These are phyloP conservation scores for Colletotrichum aenigma DNA, from an alignment of 2,329 filamentous ascomycete genomes.

Conservation along the genomic window DNA sequence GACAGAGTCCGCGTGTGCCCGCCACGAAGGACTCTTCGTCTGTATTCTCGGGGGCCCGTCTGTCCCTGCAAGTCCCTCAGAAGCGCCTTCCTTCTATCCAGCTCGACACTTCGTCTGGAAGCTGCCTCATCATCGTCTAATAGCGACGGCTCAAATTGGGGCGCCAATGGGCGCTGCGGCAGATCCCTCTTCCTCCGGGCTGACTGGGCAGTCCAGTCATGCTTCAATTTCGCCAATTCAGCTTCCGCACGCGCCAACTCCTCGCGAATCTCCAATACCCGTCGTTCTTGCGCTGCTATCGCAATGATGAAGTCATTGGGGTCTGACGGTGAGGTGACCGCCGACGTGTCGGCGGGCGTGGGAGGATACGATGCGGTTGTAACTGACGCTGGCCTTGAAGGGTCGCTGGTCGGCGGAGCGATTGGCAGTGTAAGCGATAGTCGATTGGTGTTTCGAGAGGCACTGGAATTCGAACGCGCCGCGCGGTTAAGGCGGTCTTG, in stretches of 20 bases:
- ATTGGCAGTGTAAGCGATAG: slow-evolving; percentile 68
- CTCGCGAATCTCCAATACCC: slow-evolving; percentile 88
- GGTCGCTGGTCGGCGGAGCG: slow-evolving; percentile 54
- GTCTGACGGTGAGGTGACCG: slow-evolving; percentile 52
- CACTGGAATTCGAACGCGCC: slow-evolving; percentile 55
- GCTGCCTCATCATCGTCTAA: slow-evolving; percentile 42
- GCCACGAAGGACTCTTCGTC: slow-evolving; percentile 71
- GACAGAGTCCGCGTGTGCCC: slow-evolving; percentile 72
- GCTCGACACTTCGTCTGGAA: slow-evolving; percentile 56
- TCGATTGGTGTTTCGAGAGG: slow-evolving; percentile 60
- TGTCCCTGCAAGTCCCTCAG: slow-evolving; percentile 51
- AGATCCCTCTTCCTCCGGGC: slow-evolving; percentile 76
- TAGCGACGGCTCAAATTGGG: slow-evolving; percentile 26
- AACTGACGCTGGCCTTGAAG: slow-evolving; percentile 56
- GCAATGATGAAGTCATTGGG: slow-evolving; percentile 80
- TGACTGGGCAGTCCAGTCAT: slow-evolving; percentile 81
- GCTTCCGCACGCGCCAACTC: slow-evolving; percentile 84
- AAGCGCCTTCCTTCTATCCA: slow-evolving; percentile 75
- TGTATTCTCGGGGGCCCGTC: slow-evolving; percentile 43
- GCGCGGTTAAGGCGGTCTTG: slow-evolving; percentile 48
- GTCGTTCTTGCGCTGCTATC: slow-evolving; percentile 89
- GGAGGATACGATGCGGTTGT: slow-evolving; percentile 52
- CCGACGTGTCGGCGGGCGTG: slow-evolving; percentile 53
- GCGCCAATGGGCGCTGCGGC: slow-evolving; percentile 44
- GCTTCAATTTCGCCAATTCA: slow-evolving; percentile 79